Conservation (phyloP, 345 rosid species). For the Dimocarpus longan region DNA sequence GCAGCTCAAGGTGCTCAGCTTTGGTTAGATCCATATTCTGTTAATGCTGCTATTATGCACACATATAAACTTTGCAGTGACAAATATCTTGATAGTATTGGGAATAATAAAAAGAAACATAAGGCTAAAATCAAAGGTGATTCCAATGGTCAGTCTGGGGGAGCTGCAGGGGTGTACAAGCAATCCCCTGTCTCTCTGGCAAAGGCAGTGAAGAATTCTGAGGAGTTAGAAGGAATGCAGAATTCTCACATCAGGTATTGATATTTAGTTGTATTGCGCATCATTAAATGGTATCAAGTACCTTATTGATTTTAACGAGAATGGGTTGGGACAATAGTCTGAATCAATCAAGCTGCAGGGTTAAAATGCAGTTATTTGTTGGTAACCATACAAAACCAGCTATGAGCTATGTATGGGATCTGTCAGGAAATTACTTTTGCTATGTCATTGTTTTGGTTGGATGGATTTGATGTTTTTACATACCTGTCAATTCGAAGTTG, state of each 20-base stretch:
- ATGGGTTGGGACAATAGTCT: background rate
- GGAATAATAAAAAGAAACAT: slow-evolving; percentile 33
- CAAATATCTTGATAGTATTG: slow-evolving; percentile 39
- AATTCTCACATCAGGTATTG: slow-evolving; percentile 82
- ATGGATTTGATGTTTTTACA: background rate
- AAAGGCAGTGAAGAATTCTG: slow-evolving; percentile 83
- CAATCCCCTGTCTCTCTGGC: slow-evolving; percentile 79
- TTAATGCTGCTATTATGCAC: slow-evolving; percentile 77
- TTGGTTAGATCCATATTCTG: slow-evolving; percentile 84
- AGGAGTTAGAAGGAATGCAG: slow-evolving; percentile 88
- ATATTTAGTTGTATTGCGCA: slow-evolving; percentile 8
- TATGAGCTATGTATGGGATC: background rate
- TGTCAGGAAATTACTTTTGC: background rate
- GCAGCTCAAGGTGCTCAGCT: slow-evolving; percentile 71
- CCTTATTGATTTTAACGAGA: background rate
- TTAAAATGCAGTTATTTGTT: background rate
- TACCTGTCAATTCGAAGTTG: background rate
- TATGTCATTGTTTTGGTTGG: slow-evolving; percentile 10
- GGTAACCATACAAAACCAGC: background rate
- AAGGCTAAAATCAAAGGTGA: slow-evolving; percentile 28
- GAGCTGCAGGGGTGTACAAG: slow-evolving; percentile 64
- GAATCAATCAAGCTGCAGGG: background rate
- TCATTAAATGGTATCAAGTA: background rate
- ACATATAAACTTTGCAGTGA: slow-evolving; percentile 70
- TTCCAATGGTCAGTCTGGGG: slow-evolving; percentile 41